These are phyloP conservation scores for Piloderma croceum DNA, from an alignment of 768 basidiomycete genomes.

Conservation along the genomic window DNA sequence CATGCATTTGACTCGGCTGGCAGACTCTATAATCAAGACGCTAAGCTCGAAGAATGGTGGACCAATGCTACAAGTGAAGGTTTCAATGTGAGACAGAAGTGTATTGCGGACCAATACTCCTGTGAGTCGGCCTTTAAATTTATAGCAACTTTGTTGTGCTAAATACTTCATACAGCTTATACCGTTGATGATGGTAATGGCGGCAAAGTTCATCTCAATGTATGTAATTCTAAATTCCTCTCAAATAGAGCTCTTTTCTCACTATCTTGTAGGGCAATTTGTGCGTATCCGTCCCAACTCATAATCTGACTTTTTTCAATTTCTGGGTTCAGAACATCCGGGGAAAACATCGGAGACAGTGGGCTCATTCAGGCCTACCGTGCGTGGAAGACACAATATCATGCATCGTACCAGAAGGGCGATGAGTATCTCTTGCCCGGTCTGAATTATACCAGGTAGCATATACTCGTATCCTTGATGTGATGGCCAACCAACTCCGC, in stretches of 20 bases:
- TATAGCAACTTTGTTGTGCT: slow-evolving; percentile 1
- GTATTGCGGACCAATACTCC: slow-evolving; percentile 91
- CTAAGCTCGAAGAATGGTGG: slow-evolving; percentile 91
- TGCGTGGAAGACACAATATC: slow-evolving; percentile 83
- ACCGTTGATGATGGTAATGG: slow-evolving; percentile 83
- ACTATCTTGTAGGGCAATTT: slow-evolving; percentile 57
- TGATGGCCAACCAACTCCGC: too few relatives aligned
- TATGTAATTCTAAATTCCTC: slow-evolving; percentile 26
- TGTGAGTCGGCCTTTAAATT: slow-evolving; percentile 32
- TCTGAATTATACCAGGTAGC: slow-evolving; percentile 64
- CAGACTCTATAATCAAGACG: slow-evolving; percentile 83
- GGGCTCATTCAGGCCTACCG: slow-evolving; percentile 82
- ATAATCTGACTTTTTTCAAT: slow-evolving; percentile 2
- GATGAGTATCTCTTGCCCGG: slow-evolving; percentile 79
- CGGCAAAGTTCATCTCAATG: slow-evolving; percentile 79
- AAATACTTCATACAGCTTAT: slow-evolving; percentile 46
- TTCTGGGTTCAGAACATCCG: slow-evolving; percentile 74
- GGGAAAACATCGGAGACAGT: slow-evolving; percentile 87
- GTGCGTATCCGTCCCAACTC: slow-evolving; percentile 37
- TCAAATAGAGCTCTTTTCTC: slow-evolving; percentile 1
- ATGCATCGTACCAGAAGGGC: slow-evolving; percentile 49
- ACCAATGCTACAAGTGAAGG: slow-evolving; percentile 78
- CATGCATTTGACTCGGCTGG: slow-evolving; percentile 91
- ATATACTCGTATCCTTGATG: too few relatives aligned
- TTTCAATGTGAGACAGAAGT: slow-evolving; percentile 78